A percentile compares a stretch with the other conserved stretches of the same genome.
These are phyloP conservation scores for Anacardium occidentale DNA, from an alignment of 345 rosid species.

Conservation along the genomic window DNA sequence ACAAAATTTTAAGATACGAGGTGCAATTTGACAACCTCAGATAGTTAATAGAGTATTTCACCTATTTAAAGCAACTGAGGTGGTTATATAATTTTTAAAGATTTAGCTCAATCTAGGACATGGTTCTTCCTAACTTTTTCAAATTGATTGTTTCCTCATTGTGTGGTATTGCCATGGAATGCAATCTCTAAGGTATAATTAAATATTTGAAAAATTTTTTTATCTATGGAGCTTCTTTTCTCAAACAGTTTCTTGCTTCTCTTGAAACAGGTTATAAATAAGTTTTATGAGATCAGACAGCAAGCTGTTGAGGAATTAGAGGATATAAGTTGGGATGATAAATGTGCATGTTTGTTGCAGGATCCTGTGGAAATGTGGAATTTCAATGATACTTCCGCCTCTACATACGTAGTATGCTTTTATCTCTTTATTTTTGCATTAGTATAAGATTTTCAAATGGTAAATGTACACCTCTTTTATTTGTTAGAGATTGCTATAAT, in stretches of 20 bases:
- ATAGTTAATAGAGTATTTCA: background rate
- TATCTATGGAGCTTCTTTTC: conserved; percentile 4
- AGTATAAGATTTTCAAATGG: background rate
- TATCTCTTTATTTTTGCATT: conserved; percentile 4
- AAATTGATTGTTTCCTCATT: background rate
- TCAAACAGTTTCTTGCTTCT: background rate
- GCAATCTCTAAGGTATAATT: background rate
- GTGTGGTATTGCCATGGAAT: background rate
- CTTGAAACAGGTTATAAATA: conserved; percentile 59
- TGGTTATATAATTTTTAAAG: background rate
- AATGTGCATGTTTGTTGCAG: conserved; percentile 61
- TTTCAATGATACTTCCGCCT: conserved; percentile 74
- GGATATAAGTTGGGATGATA: conserved; percentile 59
- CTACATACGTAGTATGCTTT: conserved; percentile 75
- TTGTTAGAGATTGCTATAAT: background rate
- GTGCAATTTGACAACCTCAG: conserved; percentile 4
- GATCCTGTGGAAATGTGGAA: conserved; percentile 79
- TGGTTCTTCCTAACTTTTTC: background rate
- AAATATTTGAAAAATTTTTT: background rate
- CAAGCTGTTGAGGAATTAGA: conserved; percentile 42
- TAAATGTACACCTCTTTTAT: background rate
- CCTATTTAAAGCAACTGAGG: background rate
- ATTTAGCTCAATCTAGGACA: background rate
- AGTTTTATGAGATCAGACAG: conserved; percentile 68
- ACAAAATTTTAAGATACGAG: background rate